A percentile compares a stretch with the other conserved stretches of the same genome.
Conservation (phyloP, 176 grass and related monocot species). For the Luzula sylvatica region DNA sequence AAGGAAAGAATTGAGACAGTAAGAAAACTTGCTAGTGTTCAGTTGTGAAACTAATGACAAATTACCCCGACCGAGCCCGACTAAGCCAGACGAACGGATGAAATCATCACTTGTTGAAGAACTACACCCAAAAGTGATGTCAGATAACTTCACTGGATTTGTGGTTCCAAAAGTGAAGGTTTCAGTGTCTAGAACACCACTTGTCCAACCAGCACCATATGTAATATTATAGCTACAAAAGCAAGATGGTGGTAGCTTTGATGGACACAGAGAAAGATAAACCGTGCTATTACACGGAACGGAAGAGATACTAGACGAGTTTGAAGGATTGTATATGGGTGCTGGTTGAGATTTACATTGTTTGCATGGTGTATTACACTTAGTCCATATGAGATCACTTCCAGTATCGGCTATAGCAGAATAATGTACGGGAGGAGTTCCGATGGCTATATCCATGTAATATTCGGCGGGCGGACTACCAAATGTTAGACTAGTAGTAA, state of each 20-base stretch:
- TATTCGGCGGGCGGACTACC: conserved; percentile 35
- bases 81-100: conserved; percentile 38
- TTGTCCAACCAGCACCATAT: conserved; percentile 54
- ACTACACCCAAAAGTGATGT: conserved; percentile 45
- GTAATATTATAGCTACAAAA: conserved; percentile 49
- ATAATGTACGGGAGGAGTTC: conserved; percentile 43
- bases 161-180: conserved; percentile 52
- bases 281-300: conserved; percentile 42
- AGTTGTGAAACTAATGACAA: conserved; percentile 67
- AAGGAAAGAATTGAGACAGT: conserved; percentile 48
- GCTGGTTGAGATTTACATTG: conserved; percentile 40
- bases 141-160: neutral
- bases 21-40: conserved; percentile 50
- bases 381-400: conserved; percentile 68
- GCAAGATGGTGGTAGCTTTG: conserved; percentile 1
- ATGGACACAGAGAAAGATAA: no score
- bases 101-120: conserved; percentile 31
- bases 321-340: conserved; percentile 38
- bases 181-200: conserved; percentile 35
- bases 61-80: conserved; percentile 33
- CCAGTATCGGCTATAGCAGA: conserved; percentile 47
- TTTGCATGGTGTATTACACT: conserved; percentile 41
- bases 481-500: conserved; percentile 17
- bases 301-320: conserved; percentile 35
- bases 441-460: conserved; percentile 53